Conservation (phyloP, 257 asterid genomes). For the Ilex aquifolium region DNA sequence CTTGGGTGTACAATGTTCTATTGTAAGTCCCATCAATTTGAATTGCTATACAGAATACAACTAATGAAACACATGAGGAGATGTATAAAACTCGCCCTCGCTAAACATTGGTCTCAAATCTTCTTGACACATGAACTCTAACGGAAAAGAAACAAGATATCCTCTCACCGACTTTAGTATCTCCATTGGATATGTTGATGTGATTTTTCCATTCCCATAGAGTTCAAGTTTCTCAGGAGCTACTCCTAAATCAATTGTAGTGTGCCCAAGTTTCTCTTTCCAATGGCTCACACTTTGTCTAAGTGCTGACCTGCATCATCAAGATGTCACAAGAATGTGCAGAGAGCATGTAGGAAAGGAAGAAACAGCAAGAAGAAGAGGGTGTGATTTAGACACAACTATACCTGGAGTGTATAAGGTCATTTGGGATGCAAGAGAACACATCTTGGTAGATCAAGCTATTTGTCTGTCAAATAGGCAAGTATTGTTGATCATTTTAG, state of each 20-base stretch:
- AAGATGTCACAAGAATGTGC: background rate
- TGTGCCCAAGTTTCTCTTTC: constrained; percentile 75
- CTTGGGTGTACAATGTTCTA: no score
- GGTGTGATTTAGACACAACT: background rate
- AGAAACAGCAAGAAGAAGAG: background rate
- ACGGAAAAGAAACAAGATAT: constrained; percentile 77
- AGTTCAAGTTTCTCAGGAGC: constrained; percentile 58
- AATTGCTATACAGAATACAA: background rate
- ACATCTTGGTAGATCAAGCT: constrained; percentile 71
- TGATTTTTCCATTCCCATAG: constrained; percentile 32
- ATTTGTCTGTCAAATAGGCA: constrained; percentile 47
- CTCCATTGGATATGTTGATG: constrained; percentile 30
- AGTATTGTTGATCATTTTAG: background rate
- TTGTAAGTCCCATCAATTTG: no score
- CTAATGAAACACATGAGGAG: constrained; percentile 74
- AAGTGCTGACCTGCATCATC: constrained; percentile 55
- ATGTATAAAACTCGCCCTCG: constrained; percentile 89
- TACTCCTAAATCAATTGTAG: constrained; percentile 86
- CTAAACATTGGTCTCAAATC: constrained; percentile 79
- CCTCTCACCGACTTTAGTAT: constrained; percentile 59
- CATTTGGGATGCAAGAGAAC: constrained; percentile 84
- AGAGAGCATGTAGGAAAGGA: constrained; percentile 2
- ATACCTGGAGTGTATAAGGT: constrained; percentile 79
- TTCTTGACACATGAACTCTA: constrained; percentile 84
- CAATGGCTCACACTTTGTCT: constrained; percentile 68